Base-by-base conservation (phyloP, 2,329 filamentous ascomycete genomes). In the Leptographium radiaticola region DNA sequence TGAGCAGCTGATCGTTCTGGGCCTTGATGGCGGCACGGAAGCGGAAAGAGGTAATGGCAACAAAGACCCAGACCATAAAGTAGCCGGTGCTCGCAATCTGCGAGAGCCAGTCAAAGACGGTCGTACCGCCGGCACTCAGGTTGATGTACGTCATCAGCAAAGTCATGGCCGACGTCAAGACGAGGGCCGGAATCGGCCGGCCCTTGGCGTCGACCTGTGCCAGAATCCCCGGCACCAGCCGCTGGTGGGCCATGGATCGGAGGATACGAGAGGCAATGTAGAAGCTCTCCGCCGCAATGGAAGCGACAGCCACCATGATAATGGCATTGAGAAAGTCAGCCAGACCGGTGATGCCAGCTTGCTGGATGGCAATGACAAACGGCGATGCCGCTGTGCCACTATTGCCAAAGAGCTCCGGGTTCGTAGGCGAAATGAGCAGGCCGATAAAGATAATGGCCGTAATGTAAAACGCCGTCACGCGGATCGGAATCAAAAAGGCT, bases 401-500 rank as follows among this genome's bases (percentile, higher is more conserved):
- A 15, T 67, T 66, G 45, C 66, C 67, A 9, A 80, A 66, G 0
- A 83, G 70, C 42, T 68, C 64, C 0, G 59, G 31, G 44, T 80
- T 75, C n/a, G 69, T 64, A 51, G 71, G 72, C 47, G 67, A 66
- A 20, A 79, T 68, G 6, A 77, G 63, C 4, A 79, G 67, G 15
- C 75, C 74, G 13, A 78, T 70, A 12, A 77, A 71, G 49, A 75
- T 67, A 9, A 78, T 68, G 42, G 74, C 73, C 3, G 78, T 64
- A 50, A 79, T 66, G 56, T 79, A 79, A 58, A 79, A 79, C 5
- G 56, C 44, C 1, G 55, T 53, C 8, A 58, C 52, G 15, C 56
- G 52, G 40, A 58, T 42, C 39, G 53, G 78, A 39, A 79, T 87
- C 64, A 93, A 88, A 70, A 91, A 93, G 62, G 91, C 83, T 4